Evolutionary conservation across 352 stramenopile species (phyloP).

Genomic region (Pythium sukuiense): DNA sequence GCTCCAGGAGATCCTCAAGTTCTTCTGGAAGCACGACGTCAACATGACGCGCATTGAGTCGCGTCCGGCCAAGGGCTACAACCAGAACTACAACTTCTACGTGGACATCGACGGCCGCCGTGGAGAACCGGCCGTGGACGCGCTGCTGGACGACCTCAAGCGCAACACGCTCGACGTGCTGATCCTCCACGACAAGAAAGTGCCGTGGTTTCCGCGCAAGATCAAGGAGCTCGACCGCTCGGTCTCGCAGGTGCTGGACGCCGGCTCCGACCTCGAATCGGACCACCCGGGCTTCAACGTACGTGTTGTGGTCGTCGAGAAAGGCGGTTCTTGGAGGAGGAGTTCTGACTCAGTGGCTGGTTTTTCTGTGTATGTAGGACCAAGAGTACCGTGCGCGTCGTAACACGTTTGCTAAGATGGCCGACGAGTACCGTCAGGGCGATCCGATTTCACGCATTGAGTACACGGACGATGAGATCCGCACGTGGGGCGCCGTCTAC

Average conservation of each 20-base stretch:
- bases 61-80: constrained; percentile 83
- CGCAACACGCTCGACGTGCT: constrained; percentile 89
- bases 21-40: constrained; percentile 97
- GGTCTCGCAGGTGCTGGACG: constrained; percentile 89
- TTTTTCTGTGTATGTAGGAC: constrained; percentile 42
- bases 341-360: neutral
- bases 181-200: constrained; percentile 94
- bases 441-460: constrained; percentile 91
- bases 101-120: constrained; percentile 91
- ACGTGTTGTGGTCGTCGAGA: constrained; percentile 14
- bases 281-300: constrained; percentile 96
- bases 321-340: neutral
- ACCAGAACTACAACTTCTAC: constrained; percentile 92
- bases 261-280: constrained; percentile 90
- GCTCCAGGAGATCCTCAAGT: constrained; percentile 94
- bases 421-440: constrained; percentile 89
- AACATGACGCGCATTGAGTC: constrained; percentile 97
- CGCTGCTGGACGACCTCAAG: constrained; percentile 85
- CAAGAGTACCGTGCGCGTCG: constrained; percentile 90
- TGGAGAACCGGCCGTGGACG: constrained; percentile 76
- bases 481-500: constrained; percentile 93
- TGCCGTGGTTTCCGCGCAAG: constrained; percentile 86
- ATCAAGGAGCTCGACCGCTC: constrained; percentile 80
- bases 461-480: constrained; percentile 94
- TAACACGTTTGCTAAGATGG: constrained; percentile 86